Conservation (phyloP, 805 yeast species). For the Yarrowia alimentaria region DNA sequence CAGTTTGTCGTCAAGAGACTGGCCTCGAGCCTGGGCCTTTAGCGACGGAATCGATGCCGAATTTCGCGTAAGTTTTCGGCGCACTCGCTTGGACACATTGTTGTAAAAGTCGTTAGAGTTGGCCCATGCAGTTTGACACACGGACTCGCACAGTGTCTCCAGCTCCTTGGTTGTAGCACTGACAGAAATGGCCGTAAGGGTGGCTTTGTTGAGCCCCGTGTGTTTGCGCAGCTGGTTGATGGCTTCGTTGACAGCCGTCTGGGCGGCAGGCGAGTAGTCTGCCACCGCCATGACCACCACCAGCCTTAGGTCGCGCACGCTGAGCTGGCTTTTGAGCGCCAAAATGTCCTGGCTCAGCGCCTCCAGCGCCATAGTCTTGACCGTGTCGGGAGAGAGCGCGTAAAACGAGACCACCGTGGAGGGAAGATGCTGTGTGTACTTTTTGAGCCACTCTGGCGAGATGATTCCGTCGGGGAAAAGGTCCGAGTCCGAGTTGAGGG, state of each 20-base stretch:
- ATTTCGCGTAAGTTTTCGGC: slow-evolving; percentile 40
- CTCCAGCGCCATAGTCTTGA: slow-evolving; percentile 35
- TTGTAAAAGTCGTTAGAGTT: slow-evolving; percentile 49
- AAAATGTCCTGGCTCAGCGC: slow-evolving; percentile 32
- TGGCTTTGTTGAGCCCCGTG: slow-evolving; percentile 47
- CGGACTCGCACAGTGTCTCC: slow-evolving; percentile 42
- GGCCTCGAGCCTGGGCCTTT: slow-evolving; percentile 9
- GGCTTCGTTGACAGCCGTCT: slow-evolving; percentile 38
- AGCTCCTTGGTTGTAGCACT: slow-evolving; percentile 46
- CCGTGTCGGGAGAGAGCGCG: slow-evolving; percentile 29
- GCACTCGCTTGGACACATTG: slow-evolving; percentile 43
- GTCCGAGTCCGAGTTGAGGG: slow-evolving; percentile 11
- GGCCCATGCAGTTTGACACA: slow-evolving; percentile 45
- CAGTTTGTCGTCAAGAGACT: slow-evolving; percentile 16
- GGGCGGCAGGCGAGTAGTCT: slow-evolving; percentile 28
- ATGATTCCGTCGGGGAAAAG: slow-evolving; percentile 16
- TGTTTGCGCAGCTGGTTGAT: slow-evolving; percentile 43
- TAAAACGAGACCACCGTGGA: slow-evolving; percentile 48
- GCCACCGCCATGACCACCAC: slow-evolving; percentile 32
- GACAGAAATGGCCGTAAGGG: slow-evolving; percentile 48
- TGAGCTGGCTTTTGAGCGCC: slow-evolving; percentile 30
- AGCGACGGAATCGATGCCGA: slow-evolving; percentile 2
- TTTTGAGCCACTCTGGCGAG: slow-evolving; percentile 50
- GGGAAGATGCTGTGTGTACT: slow-evolving; percentile 51
- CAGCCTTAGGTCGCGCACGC: slow-evolving; percentile 30